Conservation (phyloP, 441 rosid species). For the Arabidopsis lyrata region DNA sequence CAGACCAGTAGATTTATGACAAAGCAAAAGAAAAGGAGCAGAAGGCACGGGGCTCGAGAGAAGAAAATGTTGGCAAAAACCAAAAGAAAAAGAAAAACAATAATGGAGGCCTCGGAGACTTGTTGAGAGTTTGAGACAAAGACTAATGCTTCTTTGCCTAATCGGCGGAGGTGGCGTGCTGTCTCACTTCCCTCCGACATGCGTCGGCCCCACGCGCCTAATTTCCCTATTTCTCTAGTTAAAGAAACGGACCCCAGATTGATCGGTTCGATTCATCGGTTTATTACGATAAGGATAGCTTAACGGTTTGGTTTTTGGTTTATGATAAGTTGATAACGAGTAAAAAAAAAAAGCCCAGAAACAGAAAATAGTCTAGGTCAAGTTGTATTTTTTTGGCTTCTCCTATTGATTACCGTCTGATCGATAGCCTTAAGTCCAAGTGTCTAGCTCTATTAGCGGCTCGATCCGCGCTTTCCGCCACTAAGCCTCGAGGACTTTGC, state of each 20-base stretch:
- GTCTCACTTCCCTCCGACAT: conserved; percentile 44
- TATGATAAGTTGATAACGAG: no score
- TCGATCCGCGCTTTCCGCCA: no score
- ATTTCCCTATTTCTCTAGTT: not conserved
- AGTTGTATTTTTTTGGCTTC: no score
- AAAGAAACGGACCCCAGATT: not conserved
- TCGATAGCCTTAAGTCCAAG: no score
- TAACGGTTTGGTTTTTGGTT: conserved; percentile 27
- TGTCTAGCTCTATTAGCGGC: no score
- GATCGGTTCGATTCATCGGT: conserved; percentile 5
- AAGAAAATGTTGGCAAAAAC: conserved; percentile 31
- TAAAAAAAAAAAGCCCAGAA: no score
- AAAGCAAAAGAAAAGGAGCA: conserved; percentile 31
- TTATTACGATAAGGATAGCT: not conserved
- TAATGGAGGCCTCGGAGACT: conserved; percentile 36
- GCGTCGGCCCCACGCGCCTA: conserved; percentile 38
- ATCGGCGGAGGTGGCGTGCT: conserved; percentile 42
- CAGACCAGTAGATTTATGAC: conserved; percentile 26
- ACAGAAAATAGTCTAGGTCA: no score
- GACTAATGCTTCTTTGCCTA: conserved; percentile 46
- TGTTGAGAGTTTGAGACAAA: conserved; percentile 31
- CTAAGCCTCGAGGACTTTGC: no score
- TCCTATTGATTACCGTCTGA: no score
- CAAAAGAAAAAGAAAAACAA: conserved; percentile 19
- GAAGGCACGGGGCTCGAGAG: conserved; percentile 45